Evolutionary conservation across 2,329 filamentous ascomycete genomes (phyloP).

Genomic region (Aphanoascus verrucosus): DNA sequence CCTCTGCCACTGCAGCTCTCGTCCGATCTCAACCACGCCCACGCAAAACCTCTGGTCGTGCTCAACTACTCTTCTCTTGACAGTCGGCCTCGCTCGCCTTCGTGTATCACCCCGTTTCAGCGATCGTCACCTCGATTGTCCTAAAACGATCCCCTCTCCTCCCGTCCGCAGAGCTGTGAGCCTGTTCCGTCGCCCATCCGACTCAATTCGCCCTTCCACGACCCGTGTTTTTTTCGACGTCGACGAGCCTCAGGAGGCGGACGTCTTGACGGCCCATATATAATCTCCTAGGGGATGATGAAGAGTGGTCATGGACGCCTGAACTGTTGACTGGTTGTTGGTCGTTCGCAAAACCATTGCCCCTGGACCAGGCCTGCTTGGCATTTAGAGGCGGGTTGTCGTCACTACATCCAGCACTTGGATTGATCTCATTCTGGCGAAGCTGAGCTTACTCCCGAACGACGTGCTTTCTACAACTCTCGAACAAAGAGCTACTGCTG

Average conservation of each 20-base stretch:
- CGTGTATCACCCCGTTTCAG: slow-evolving; percentile 11
- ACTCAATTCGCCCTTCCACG: not conserved
- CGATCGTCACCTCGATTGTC: slow-evolving; percentile 5
- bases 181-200: not conserved
- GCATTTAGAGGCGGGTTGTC: not conserved
- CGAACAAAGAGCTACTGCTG: not conserved
- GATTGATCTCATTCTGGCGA: not conserved
- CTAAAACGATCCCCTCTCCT: not conserved
- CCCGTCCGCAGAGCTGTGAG: not conserved
- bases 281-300: not conserved
- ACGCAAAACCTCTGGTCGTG: not conserved
- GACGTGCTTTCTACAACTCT: not conserved
- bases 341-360: not conserved
- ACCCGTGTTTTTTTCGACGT: not conserved
- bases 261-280: not conserved
- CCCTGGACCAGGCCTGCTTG: slow-evolving; percentile 5
- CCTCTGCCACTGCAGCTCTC: not conserved
- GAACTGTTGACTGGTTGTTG: not conserved
- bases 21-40: not conserved
- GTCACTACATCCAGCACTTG: not conserved
- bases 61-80: not conserved
- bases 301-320: not conserved
- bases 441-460: not conserved
- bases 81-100: not conserved
- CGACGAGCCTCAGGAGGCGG: not conserved